Conservation (phyloP, 1,284 basidiomycete genomes). For the Coriolopsis trogii region DNA sequence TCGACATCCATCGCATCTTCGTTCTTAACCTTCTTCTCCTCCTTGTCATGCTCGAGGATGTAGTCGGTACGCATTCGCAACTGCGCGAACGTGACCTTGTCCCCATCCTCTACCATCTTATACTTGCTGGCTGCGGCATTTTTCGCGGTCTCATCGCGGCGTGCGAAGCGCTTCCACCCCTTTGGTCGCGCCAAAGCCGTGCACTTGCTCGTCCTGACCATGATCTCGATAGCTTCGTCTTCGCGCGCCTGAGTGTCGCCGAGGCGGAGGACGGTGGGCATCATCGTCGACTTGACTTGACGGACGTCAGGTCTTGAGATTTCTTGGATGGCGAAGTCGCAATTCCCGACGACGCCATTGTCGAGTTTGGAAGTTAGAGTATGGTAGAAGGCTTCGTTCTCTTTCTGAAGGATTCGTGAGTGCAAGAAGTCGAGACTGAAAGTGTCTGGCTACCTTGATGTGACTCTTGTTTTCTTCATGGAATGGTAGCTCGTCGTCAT, state of each 20-base stretch:
- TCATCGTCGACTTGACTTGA: slow-evolving; percentile 65
- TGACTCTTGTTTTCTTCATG: slow-evolving; percentile 69
- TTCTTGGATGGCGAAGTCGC: slow-evolving; percentile 70
- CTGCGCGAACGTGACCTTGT: slow-evolving; percentile 50
- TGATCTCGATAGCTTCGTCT: slow-evolving; percentile 76
- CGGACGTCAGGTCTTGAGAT: slow-evolving; percentile 73
- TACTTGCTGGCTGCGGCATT: slow-evolving; percentile 36
- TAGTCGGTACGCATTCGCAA: slow-evolving; percentile 63
- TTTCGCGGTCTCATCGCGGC: slow-evolving; percentile 36
- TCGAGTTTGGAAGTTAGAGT: slow-evolving; percentile 50
- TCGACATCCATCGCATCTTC: slow-evolving; percentile 29
- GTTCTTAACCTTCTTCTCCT: slow-evolving; percentile 27
- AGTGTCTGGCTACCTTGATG: slow-evolving; percentile 57
- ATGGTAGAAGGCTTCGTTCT: slow-evolving; percentile 80
- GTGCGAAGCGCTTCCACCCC: slow-evolving; percentile 81
- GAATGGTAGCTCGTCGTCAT: slow-evolving; percentile 68
- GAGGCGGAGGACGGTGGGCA: slow-evolving; percentile 68
- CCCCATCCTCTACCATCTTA: slow-evolving; percentile 37
- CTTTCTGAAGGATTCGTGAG: slow-evolving; percentile 48
- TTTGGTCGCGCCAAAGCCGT: slow-evolving; percentile 77
- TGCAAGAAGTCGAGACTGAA: background rate
- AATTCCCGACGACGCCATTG: slow-evolving; percentile 66
- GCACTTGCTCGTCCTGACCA: slow-evolving; percentile 82
- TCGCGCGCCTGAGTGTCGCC: slow-evolving; percentile 70
- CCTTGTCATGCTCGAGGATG: slow-evolving; percentile 51